These are phyloP conservation scores for Phallus indusiatus DNA, from an alignment of 768 basidiomycete species.

Conservation along the genomic window DNA sequence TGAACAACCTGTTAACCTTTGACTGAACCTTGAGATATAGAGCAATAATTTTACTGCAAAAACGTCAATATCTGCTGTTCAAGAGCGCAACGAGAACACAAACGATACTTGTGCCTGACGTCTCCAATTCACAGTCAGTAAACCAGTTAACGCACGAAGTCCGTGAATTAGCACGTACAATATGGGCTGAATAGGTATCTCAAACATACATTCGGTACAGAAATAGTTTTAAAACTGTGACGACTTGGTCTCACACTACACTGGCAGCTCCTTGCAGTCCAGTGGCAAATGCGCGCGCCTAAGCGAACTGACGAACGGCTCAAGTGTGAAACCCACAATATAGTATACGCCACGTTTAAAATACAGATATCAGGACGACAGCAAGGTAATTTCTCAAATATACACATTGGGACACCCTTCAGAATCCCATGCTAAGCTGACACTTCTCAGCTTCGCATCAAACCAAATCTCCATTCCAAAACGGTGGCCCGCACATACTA, in stretches of 20 bases:
- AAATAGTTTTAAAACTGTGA: not conserved
- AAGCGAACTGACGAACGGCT: not conserved
- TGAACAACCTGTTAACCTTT: too few species aligned
- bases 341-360: not conserved
- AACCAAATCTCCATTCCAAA: not conserved
- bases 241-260: not conserved
- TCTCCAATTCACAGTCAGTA: too few species aligned
- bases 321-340: not conserved
- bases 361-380: not conserved
- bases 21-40: too few species aligned
- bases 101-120: not conserved
- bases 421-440: not conserved
- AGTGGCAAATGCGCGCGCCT: not conserved
- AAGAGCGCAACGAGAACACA: not conserved
- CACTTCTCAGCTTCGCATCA: not conserved
- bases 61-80: not conserved
- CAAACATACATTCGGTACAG: not conserved
- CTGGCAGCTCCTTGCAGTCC: not conserved
- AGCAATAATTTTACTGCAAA: not conserved
- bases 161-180: too few species aligned
- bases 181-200: not conserved
- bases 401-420: not conserved
- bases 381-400: not conserved
- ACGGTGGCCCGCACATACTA: too few species aligned
- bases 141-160: too few species aligned